These are phyloP conservation scores for Colletotrichum euphorbiae DNA, from an alignment of 2,329 filamentous ascomycete genomes.

Conservation along the genomic window DNA sequence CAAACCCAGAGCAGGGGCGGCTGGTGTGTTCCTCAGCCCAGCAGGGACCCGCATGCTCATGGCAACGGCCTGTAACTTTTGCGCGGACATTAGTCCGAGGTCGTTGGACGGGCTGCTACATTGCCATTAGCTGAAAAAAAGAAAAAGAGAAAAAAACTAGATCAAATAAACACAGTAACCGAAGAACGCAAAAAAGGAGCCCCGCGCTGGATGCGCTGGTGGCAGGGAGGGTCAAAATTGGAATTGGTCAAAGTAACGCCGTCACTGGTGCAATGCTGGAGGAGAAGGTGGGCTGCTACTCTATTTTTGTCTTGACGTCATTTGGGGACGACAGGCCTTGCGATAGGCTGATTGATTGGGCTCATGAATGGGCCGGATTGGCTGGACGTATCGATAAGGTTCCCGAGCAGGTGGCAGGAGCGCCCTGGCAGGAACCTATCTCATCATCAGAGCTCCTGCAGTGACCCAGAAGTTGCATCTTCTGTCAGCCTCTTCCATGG, in stretches of 20 bases:
- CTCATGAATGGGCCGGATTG: accelerated
- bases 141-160: background rate
- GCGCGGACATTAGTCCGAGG: background rate
- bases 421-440: no score
- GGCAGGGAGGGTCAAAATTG: conserved; percentile 16
- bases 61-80: background rate
- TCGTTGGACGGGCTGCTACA: conserved; percentile 9
- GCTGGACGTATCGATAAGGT: conserved; percentile 4
- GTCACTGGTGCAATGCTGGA: conserved; percentile 13
- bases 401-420: background rate
- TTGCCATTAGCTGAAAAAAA: background rate
- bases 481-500: background rate
- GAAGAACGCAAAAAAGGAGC: conserved; percentile 22
- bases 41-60: conserved; percentile 30
- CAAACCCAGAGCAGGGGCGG: background rate
- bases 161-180: background rate
- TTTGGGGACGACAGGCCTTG: background rate
- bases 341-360: background rate
- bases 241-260: conserved; percentile 10
- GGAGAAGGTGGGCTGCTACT: conserved; percentile 18
- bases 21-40: conserved; percentile 10
- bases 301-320: conserved; percentile 33
- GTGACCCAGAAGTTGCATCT: conserved; percentile 6
- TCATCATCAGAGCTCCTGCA: no score
- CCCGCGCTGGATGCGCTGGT: conserved; percentile 17